These are phyloP conservation scores for Phytomonas sp. DNA, from an alignment of 208 protist genomes.

Conservation along the genomic window DNA sequence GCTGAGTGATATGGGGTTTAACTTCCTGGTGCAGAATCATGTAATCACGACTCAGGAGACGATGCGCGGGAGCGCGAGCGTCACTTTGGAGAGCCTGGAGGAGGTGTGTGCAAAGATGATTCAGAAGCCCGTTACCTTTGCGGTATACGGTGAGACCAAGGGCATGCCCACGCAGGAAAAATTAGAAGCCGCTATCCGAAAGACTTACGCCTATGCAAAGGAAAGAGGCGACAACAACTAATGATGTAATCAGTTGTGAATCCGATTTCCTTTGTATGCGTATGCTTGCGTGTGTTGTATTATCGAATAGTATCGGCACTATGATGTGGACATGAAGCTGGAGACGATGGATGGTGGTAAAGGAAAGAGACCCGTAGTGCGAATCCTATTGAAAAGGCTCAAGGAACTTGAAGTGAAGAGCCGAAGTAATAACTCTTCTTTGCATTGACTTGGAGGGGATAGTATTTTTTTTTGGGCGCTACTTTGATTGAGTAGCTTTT, in stretches of 20 bases:
- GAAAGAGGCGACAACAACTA: constrained; percentile 8
- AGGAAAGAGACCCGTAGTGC: too few species aligned
- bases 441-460: too few species aligned
- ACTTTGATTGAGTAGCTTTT: too few species aligned
- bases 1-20: constrained; percentile 85
- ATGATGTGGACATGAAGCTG: too few species aligned
- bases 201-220: constrained; percentile 35
- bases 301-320: too few species aligned
- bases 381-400: too few species aligned
- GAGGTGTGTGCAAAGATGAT: constrained; percentile 62
- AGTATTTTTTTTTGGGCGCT: too few species aligned
- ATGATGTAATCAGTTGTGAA: neutral
- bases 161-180: constrained; percentile 49
- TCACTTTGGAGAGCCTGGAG: constrained; percentile 64
- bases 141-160: constrained; percentile 65
- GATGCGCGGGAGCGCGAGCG: constrained; percentile 39
- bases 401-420: too few species aligned
- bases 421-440: too few species aligned
- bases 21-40: constrained; percentile 76
- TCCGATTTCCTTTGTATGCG: neutral
- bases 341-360: too few species aligned
- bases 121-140: constrained; percentile 54
- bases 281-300: neutral
- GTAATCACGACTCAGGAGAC: constrained; percentile 74
- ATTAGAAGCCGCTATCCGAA: constrained; percentile 43